Conservation (phyloP, 2,329 filamentous ascomycete genomes). For the Mycosphaerella sp. region DNA sequence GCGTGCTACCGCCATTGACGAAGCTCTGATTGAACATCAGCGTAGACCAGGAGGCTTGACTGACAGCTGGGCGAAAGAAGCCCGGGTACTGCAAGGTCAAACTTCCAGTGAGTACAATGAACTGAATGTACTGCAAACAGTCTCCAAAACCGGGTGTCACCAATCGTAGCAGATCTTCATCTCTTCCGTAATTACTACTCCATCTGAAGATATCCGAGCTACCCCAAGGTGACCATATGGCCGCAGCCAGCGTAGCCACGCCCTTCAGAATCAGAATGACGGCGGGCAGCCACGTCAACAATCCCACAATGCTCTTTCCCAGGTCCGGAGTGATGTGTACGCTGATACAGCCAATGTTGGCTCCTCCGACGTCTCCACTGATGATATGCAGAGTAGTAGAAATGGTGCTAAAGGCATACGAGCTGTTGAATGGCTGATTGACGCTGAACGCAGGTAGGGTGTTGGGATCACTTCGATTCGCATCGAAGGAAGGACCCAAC, state of each 20-base stretch:
- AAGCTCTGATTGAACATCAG: conserved; percentile 93
- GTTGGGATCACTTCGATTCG: conserved; percentile 47
- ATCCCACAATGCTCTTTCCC: conserved; percentile 59
- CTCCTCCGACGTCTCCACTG: conserved; percentile 61
- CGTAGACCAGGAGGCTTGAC: conserved; percentile 79
- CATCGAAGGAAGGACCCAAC: conserved; percentile 64
- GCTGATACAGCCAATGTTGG: conserved; percentile 71
- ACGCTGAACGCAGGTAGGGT: conserved; percentile 67
- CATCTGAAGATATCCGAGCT: conserved; percentile 85
- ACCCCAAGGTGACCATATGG: conserved; percentile 90
- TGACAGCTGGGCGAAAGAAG: conserved; percentile 86
- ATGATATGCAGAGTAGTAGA: conserved; percentile 65
- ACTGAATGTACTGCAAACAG: conserved; percentile 95
- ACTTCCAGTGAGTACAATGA: conserved; percentile 78
- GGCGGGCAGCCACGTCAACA: conserved; percentile 70
- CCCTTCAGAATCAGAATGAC: conserved; percentile 73
- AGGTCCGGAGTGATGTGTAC: conserved; percentile 79
- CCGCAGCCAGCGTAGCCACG: conserved; percentile 74
- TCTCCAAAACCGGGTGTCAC: conserved; percentile 96
- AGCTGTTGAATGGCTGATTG: conserved; percentile 67
- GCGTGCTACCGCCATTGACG: conserved; percentile 61
- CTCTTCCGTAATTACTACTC: conserved; percentile 96
- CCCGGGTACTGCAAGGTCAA: conserved; percentile 85
- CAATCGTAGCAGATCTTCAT: conserved; percentile 81
- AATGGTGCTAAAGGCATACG: conserved; percentile 81